phyloP scores from a whole-genome alignment of 768 basidiomycete genomes.

The Boletus coccyginus region DNA sequence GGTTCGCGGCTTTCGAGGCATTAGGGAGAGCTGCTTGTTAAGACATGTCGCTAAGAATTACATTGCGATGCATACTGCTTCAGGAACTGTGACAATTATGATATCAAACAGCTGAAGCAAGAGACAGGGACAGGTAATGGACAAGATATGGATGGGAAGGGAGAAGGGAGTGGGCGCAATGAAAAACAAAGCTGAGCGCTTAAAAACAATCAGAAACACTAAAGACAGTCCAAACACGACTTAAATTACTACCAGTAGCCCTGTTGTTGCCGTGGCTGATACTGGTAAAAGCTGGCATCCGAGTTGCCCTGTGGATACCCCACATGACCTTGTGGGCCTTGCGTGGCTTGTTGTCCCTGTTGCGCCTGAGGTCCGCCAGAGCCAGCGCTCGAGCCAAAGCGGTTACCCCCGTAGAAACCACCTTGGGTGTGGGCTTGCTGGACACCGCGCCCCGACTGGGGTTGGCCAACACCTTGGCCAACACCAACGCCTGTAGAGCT shows the following conservation, averaged over 20 bases:
- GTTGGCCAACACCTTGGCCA: conserved; percentile 31
- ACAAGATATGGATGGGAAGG: conserved; percentile 6
- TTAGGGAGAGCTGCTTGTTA: conserved; percentile 12
- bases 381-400: conserved; percentile 43
- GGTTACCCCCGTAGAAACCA: conserved; percentile 43
- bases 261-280: conserved; percentile 65
- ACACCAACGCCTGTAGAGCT: conserved; percentile 46
- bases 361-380: conserved; percentile 48
- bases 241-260: conserved; percentile 48
- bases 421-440: conserved; percentile 44
- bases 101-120: conserved; percentile 32
- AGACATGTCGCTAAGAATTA: conserved; percentile 28
- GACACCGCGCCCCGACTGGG: conserved; percentile 41
- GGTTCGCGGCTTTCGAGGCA: background rate
- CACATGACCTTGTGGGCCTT: conserved; percentile 40
- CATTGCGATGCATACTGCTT: conserved; percentile 28
- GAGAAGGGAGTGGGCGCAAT: conserved; percentile 1
- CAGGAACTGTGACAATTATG: conserved; percentile 24
- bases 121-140: conserved; percentile 2
- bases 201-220: background rate
- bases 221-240: conserved; percentile 7
- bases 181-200: background rate
- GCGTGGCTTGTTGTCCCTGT: conserved; percentile 38
- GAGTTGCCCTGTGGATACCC: conserved; percentile 54
- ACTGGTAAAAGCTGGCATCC: conserved; percentile 69